Evolutionary conservation across 345 rosid genomes (phyloP).

Genomic region (Rhizophora apiculata): DNA sequence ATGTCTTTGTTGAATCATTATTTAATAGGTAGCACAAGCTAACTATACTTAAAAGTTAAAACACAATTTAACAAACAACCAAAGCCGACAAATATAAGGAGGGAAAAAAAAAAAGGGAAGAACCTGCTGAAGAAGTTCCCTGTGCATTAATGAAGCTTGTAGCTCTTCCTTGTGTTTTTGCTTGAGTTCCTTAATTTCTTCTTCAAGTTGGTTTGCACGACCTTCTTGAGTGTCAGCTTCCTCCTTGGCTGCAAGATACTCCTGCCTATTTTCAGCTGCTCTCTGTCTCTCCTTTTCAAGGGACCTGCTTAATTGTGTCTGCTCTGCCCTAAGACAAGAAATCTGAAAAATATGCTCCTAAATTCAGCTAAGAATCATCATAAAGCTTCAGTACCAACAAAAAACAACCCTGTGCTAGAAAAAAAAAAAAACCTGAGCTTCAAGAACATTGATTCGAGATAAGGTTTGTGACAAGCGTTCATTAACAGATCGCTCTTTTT

Average conservation of each 20-base stretch:
- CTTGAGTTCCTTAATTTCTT: constrained; percentile 73
- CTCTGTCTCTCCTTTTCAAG: constrained; percentile 98
- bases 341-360: constrained; percentile 47
- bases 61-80: neutral
- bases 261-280: constrained; percentile 96
- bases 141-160: constrained; percentile 70
- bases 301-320: constrained; percentile 84
- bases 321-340: constrained; percentile 95
- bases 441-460: constrained; percentile 94
- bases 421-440: constrained; percentile 75
- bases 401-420: constrained; percentile 7
- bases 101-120: constrained; percentile 3
- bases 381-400: constrained; percentile 8
- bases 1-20: too few species aligned
- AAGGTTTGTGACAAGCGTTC: constrained; percentile 95
- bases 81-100: neutral
- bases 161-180: constrained; percentile 85
- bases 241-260: constrained; percentile 94
- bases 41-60: neutral
- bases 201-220: constrained; percentile 84
- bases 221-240: constrained; percentile 95
- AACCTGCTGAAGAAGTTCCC: constrained; percentile 89
- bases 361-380: constrained; percentile 32
- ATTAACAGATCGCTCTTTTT: constrained; percentile 82
- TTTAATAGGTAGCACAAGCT: too few species aligned